Evolutionary conservation across 352 stramenopile species (phyloP).

Genomic region (Globisporangium uncinulatum): DNA sequence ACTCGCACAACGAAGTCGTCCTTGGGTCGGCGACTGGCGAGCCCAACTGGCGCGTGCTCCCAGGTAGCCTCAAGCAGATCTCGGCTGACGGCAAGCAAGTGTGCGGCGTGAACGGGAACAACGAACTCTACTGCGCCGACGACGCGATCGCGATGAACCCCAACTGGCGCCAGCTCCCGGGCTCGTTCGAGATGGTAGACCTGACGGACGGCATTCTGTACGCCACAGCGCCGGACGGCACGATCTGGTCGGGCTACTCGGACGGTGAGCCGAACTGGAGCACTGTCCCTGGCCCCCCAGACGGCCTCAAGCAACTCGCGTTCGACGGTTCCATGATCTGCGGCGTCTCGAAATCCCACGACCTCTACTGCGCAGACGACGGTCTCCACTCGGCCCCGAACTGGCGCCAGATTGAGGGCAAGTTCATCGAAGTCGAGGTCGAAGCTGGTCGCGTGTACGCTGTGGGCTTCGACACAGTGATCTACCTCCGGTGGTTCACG

Average conservation of each 20-base stretch:
- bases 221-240: conserved; percentile 8
- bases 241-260: conserved; percentile 19
- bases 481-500: conserved; percentile 15
- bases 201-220: conserved; percentile 21
- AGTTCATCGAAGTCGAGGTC: conserved; percentile 17
- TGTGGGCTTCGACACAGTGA: conserved; percentile 2
- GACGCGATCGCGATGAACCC: conserved; percentile 15
- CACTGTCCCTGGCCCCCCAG: conserved; percentile 1
- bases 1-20: conserved; percentile 16
- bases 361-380: conserved; percentile 17
- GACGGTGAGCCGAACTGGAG: conserved; percentile 14
- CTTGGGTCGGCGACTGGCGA: conserved; percentile 3
- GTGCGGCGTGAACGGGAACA: conserved; percentile 15
- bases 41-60: conserved; percentile 14
- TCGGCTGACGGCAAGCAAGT: conserved; percentile 28
- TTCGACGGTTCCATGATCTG: conserved; percentile 25
- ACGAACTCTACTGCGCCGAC: conserved; percentile 23
- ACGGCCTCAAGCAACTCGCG: conserved; percentile 12
- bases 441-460: conserved; percentile 15
- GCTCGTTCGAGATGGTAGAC: conserved; percentile 19
- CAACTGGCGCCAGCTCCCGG: conserved; percentile 23
- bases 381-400: conserved; percentile 6
- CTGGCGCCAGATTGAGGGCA: conserved; percentile 11
- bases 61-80: conserved; percentile 18
- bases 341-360: conserved; percentile 5